Evolutionary conservation across 2,329 filamentous ascomycete genomes (phyloP).

Genomic region (Cytospora schulzeri): DNA sequence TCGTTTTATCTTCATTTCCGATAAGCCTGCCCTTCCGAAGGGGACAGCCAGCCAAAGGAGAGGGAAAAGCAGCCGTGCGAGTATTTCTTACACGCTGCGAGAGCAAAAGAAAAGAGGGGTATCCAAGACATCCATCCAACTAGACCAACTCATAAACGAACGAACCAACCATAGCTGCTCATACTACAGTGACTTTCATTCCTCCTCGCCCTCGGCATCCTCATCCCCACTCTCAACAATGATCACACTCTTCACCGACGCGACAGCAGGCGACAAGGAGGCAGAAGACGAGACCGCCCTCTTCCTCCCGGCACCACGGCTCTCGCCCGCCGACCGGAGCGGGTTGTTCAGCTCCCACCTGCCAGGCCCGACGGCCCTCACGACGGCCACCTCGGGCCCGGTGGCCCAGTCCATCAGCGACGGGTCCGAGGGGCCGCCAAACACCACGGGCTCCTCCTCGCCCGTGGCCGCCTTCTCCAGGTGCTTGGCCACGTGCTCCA

Average conservation of each 20-base stretch:
- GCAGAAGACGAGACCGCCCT: conserved; percentile 3
- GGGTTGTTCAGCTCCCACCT: conserved; percentile 40
- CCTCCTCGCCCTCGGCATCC: conserved; percentile 29
- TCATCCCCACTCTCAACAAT: conserved; percentile 27
- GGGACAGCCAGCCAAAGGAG: background rate
- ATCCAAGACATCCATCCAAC: background rate
- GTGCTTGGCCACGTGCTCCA: conserved; percentile 87
- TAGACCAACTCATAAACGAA: background rate
- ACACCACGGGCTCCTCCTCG: conserved; percentile 37
- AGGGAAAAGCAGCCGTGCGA: background rate
- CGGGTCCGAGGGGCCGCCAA: conserved; percentile 43
- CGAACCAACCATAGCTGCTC: background rate
- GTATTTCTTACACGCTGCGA: background rate
- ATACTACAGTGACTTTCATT: conserved; percentile 2
- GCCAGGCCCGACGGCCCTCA: conserved; percentile 32
- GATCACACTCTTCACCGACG: conserved; percentile 22
- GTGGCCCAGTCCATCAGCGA: conserved; percentile 47
- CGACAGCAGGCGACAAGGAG: conserved; percentile 1
- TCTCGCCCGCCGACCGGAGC: conserved; percentile 29
- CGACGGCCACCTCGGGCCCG: conserved; percentile 41
- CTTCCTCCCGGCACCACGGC: conserved; percentile 17
- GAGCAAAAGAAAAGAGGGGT: background rate
- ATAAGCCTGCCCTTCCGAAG: background rate
- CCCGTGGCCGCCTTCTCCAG: conserved; percentile 58
- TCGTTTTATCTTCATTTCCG: background rate